These are phyloP conservation scores for Alternaria alternata DNA, from an alignment of 2,329 filamentous ascomycete species.

Conservation along the genomic window DNA sequence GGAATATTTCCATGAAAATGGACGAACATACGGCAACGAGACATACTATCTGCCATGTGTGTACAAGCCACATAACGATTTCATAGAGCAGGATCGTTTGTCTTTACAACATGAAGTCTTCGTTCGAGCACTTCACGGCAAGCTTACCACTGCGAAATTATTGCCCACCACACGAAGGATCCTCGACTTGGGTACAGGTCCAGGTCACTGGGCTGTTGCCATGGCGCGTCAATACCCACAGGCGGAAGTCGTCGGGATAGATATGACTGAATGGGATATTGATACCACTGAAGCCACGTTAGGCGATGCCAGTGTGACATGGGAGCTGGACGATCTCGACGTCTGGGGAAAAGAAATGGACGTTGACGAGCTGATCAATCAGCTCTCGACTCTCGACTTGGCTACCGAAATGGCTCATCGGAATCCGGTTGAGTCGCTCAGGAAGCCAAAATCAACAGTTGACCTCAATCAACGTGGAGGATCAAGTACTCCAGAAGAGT, in stretches of 20 bases:
- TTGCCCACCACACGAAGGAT: slow-evolving; percentile 38
- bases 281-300: slow-evolving; percentile 55
- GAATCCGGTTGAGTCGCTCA: slow-evolving; percentile 27
- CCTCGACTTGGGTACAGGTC: slow-evolving; percentile 57
- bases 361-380: slow-evolving; percentile 35
- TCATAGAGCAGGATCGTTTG: slow-evolving; percentile 69
- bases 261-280: slow-evolving; percentile 60
- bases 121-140: slow-evolving; percentile 51
- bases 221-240: slow-evolving; percentile 56
- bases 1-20: slow-evolving; percentile 67
- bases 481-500: slow-evolving; percentile 29
- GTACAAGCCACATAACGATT: slow-evolving; percentile 53
- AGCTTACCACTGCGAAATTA: slow-evolving; percentile 47
- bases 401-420: slow-evolving; percentile 34
- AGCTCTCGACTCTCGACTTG: slow-evolving; percentile 35
- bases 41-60: slow-evolving; percentile 70
- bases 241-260: slow-evolving; percentile 59
- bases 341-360: slow-evolving; percentile 42
- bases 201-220: slow-evolving; percentile 60
- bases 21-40: slow-evolving; percentile 67
- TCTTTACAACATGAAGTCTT: slow-evolving; percentile 71
- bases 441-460: slow-evolving; percentile 9
- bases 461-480: slow-evolving; percentile 7
- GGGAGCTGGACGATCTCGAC: slow-evolving; percentile 51
- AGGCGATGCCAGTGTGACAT: slow-evolving; percentile 36